Percentiles rank a stretch among this genome's conserved stretches.
Evolutionary conservation across 768 basidiomycete species (phyloP).

Genomic region (Lactifluus piperatus): DNA sequence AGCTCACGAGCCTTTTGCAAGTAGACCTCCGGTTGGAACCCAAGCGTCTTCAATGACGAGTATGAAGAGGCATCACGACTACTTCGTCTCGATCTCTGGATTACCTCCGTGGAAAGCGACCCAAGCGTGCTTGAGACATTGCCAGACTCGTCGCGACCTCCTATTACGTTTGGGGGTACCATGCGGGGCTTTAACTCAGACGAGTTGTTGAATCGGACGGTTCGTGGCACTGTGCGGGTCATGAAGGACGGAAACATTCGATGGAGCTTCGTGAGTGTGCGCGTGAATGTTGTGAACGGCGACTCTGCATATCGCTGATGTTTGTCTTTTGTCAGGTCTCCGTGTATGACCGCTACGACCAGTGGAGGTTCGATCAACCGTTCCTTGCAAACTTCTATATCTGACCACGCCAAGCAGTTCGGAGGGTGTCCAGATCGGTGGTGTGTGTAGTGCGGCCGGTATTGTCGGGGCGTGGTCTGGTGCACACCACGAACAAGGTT

Average conservation of each 20-base stretch:
- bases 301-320: background rate
- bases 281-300: background rate
- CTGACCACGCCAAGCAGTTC: slow-evolving; percentile 35
- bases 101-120: slow-evolving; percentile 30
- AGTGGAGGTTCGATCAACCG: slow-evolving; percentile 45
- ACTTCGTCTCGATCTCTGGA: slow-evolving; percentile 44
- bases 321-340: slow-evolving; percentile 34
- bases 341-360: slow-evolving; percentile 41
- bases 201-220: slow-evolving; percentile 22
- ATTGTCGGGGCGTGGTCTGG: slow-evolving; percentile 65
- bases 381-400: background rate
- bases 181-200: slow-evolving; percentile 24
- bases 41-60: slow-evolving; percentile 45
- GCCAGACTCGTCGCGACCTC: slow-evolving; percentile 24
- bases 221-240: slow-evolving; percentile 30
- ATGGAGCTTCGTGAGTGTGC: slow-evolving; percentile 44
- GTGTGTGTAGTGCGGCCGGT: slow-evolving; percentile 55
- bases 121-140: slow-evolving; percentile 8
- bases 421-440: slow-evolving; percentile 59
- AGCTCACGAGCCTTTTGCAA: background rate
- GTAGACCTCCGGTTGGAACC: slow-evolving; percentile 18
- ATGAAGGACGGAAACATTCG: slow-evolving; percentile 28
- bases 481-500: slow-evolving; percentile 40
- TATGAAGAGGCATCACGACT: slow-evolving; percentile 62
- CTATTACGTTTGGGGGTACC: slow-evolving; percentile 26